Percentiles rank a stretch among this genome's conserved stretches.
Evolutionary conservation across 1,284 basidiomycete genomes (phyloP).

Genomic region (Fereydounia khargensis): DNA sequence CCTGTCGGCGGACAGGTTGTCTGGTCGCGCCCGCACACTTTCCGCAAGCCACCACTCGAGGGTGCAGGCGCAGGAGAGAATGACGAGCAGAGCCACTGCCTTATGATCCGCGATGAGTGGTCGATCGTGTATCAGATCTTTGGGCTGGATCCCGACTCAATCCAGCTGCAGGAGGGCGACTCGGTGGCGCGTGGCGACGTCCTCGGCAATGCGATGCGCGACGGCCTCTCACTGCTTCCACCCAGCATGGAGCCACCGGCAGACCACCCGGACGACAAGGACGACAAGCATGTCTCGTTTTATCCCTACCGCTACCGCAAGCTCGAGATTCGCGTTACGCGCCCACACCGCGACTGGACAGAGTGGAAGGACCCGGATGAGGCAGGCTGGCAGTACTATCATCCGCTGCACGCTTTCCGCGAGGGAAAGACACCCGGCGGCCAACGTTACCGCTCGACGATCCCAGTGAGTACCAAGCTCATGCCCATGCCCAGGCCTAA

Average conservation of each 20-base stretch:
- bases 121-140: constrained; percentile 46
- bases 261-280: constrained; percentile 20
- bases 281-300: constrained; percentile 16
- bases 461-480: too few relatives aligned
- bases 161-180: constrained; percentile 20
- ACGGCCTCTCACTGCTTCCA: constrained; percentile 19
- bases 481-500: too few relatives aligned
- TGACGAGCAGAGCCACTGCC: constrained; percentile 31
- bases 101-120: constrained; percentile 49
- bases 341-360: constrained; percentile 29
- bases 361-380: constrained; percentile 29
- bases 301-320: constrained; percentile 40
- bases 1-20: constrained; percentile 44
- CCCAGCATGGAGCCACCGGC: constrained; percentile 28
- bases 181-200: constrained; percentile 32
- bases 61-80: constrained; percentile 33
- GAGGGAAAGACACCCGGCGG: constrained; percentile 5
- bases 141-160: constrained; percentile 20
- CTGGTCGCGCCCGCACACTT: constrained; percentile 30
- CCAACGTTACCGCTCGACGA: constrained; percentile 20
- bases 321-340: constrained; percentile 40
- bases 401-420: constrained; percentile 39
- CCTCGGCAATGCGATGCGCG: constrained; percentile 24
- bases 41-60: constrained; percentile 23
- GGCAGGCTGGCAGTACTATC: constrained; percentile 41